Base-by-base conservation (phyloP, 208 protist species). In the Leishmania mexicana region DNA sequence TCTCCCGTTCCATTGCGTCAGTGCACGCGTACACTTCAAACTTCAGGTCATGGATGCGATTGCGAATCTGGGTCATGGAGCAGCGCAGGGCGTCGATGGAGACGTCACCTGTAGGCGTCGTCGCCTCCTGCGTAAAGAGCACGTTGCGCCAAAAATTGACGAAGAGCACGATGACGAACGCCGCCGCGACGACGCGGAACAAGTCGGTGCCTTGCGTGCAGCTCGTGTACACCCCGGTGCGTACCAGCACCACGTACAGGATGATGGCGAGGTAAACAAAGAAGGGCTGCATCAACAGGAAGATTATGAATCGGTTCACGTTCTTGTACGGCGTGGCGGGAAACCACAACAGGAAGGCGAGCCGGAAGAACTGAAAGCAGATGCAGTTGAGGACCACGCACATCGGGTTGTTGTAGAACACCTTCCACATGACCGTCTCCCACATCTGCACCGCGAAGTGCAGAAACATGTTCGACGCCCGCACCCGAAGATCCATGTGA, bases 351-450 rank as follows among this genome's bases (percentile, higher is more conserved):
- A 82, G 70, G 15, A 89, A n/a, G 24, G 42, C 4, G n/a, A 87
- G 73, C n/a, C 85, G 84, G 11, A 88, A 4, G 31, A 81, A 15
- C 76, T 90, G 83, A 77, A 95, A 92, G 53, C 79, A 11, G 11
- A 91, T 45, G 70, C 85, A 89, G 76, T 79, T 88, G 31, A 91
- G 42, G 15, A 90, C 80, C n/a, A 87, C 74, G 38, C 77, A 77
- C 45, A 90, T 70, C 19, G 92, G 83, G 70, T 71, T 91, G 80
- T 87, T 86, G 85, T 91, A 94, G 82, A 92, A 92, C 24, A 95
- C 85, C 77, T 95, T 95, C 92, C 92, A 95, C 87, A 93, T 91
- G 51, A 87, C 72, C 11, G 89, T 84, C 76, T 92, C 81, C 71
- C 85, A 68, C 64, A 92, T 73, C 62, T 89, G 81, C 76, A 85